A percentile compares a stretch with the other conserved stretches of the same genome.
These are phyloP conservation scores for Trypanosomatidae sp. DNA, from an alignment of 208 protist species.

Conservation along the genomic window DNA sequence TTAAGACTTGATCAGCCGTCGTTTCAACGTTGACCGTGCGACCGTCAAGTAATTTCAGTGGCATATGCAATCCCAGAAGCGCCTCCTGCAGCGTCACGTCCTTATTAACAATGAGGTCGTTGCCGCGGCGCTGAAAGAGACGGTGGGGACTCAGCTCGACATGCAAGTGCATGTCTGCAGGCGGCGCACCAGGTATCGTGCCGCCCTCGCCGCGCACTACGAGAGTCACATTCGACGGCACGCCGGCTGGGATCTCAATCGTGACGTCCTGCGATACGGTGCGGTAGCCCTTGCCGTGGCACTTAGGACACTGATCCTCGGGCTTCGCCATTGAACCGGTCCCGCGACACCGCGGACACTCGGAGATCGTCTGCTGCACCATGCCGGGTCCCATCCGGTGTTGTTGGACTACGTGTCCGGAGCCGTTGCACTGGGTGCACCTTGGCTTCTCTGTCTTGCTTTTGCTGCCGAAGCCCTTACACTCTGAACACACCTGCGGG, in stretches of 20 bases:
- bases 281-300: conserved; percentile 93
- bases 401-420: conserved; percentile 91
- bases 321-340: conserved; percentile 87
- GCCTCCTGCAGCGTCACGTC: conserved; percentile 94
- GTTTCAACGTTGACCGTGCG: conserved; percentile 84
- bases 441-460: conserved; percentile 86
- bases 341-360: conserved; percentile 94
- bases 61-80: conserved; percentile 88
- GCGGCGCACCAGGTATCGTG: conserved; percentile 86
- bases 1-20: conserved; percentile 50
- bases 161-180: conserved; percentile 98
- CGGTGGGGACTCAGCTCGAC: conserved; percentile 94
- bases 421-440: conserved; percentile 94
- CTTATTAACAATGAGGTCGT: conserved; percentile 94
- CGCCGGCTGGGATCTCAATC: conserved; percentile 96
- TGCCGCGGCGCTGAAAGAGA: conserved; percentile 92
- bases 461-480: conserved; percentile 87
- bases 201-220: conserved; percentile 96
- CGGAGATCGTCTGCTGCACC: conserved; percentile 94
- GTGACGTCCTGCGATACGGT: conserved; percentile 93
- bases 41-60: conserved; percentile 92
- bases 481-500: conserved; percentile 86
- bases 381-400: conserved; percentile 96
- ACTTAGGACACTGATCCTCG: conserved; percentile 96
- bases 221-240: conserved; percentile 96